Percentiles rank a stretch among this genome's conserved stretches.
Evolutionary conservation across 179 eudicot species (phyloP).

Genomic region (Pouteria campechiana): DNA sequence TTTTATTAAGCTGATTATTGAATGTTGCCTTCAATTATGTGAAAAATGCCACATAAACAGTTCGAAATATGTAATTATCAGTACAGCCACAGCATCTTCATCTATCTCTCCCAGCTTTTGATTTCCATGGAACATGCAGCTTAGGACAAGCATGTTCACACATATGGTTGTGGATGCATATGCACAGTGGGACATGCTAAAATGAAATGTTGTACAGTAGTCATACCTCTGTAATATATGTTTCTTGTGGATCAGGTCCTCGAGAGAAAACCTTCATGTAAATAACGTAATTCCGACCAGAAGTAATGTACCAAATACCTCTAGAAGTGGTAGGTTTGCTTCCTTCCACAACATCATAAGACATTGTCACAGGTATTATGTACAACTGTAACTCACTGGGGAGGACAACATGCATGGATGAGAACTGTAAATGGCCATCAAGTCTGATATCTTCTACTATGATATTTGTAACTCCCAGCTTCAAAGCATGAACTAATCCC

Average conservation of each 20-base stretch:
- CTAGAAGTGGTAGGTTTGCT: conserved; percentile 38
- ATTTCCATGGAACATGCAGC: too few species aligned
- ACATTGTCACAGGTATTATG: conserved; percentile 45
- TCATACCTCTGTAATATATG: conserved; percentile 66
- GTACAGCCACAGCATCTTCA: too few species aligned
- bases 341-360: conserved; percentile 49
- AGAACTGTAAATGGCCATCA: conserved; percentile 66
- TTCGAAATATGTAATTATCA: too few species aligned
- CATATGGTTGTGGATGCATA: too few species aligned
- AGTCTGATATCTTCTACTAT: conserved; percentile 81
- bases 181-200: too few species aligned
- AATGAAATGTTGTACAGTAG: too few species aligned
- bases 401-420: conserved; percentile 69
- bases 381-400: conserved; percentile 55
- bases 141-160: too few species aligned
- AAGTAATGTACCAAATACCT: conserved; percentile 65
- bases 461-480: conserved; percentile 59
- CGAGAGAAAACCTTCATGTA: conserved; percentile 51
- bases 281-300: conserved; percentile 52
- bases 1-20: too few species aligned
- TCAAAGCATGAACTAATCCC: conserved; percentile 47
- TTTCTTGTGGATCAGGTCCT: conserved; percentile 51
- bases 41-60: too few species aligned
- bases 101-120: too few species aligned
- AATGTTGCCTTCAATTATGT: too few species aligned